Base-by-base conservation (phyloP, 2,329 filamentous ascomycete species). In the Colletotrichum gloeosporioides region DNA sequence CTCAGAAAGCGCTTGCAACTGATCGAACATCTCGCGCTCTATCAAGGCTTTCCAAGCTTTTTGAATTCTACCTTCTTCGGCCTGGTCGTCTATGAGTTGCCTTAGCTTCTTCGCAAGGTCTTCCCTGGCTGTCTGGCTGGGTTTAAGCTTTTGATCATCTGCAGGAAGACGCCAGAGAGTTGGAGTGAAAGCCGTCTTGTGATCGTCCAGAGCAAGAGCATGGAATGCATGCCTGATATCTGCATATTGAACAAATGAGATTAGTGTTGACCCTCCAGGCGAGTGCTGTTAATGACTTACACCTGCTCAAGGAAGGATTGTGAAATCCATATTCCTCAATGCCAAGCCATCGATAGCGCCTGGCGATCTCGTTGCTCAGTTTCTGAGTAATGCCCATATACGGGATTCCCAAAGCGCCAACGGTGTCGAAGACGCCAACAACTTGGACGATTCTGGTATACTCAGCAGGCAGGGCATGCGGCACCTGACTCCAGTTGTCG, bases 351-450 rank as follows among this genome's bases (percentile, higher is more conserved):
- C n/a, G 69, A 1, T 10, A 1, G 18, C 2, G 3, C 0, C 7
- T 4, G 5, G 59, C 59, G 3, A 62, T 0, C 2, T 9, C 2
- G 18, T 62, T 62, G 29, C n/a, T 62, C 2, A 62, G 2, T 1
- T 2, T 2, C 25, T 22, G 34, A 4, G 22, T 18, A 12, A 10
- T 18, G 15, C 2, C 12, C 15, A 68, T 39, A 4, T 66, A 66
- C 0, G 77, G 75, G 1, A 78, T 34, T 4, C 77, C 77, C 34
- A 78, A 22, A 7, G 75, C 71, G 3, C 77, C 77, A 4, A 78
- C 77, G 4, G 75, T 78, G 2, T 78, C 77, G 39, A 77, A 78
- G 5, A 78, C 77, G 1, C 74, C 77, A 2, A 77, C 63, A 3
- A 65, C 70, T 3, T 77, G 61, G 9, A 78, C 3, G 2, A 68